phyloP scores from a whole-genome alignment of 345 rosid genomes.

The Isatis tinctoria region DNA sequence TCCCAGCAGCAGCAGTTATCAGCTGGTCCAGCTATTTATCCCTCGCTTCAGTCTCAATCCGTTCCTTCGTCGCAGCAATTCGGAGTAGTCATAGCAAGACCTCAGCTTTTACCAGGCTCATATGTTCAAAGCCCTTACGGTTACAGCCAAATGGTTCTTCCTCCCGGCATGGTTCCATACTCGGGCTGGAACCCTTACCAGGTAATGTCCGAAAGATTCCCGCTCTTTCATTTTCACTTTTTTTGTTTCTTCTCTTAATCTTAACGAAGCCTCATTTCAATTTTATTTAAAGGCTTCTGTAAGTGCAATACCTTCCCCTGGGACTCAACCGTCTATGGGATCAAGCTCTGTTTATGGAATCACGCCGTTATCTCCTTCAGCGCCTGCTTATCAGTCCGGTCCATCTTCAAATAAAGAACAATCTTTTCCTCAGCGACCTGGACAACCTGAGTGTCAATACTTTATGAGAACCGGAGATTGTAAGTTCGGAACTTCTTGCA shows the following conservation, averaged over 20 bases:
- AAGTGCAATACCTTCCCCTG: constrained; percentile 53
- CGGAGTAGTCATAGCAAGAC: constrained; percentile 65
- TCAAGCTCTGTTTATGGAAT: constrained; percentile 59
- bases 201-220: constrained; percentile 44
- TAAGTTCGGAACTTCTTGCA: constrained; percentile 80
- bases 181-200: constrained; percentile 67
- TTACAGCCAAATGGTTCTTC: constrained; percentile 50
- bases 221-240: background rate
- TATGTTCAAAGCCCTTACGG: constrained; percentile 72
- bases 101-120: constrained; percentile 65
- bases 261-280: background rate
- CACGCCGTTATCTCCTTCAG: constrained; percentile 57
- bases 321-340: constrained; percentile 52
- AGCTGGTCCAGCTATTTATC: constrained; percentile 51
- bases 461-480: constrained; percentile 88
- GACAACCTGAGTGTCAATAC: constrained; percentile 83
- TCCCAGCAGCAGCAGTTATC: constrained; percentile 31
- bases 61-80: constrained; percentile 66
- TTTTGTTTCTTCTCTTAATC: background rate
- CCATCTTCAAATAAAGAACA: constrained; percentile 59
- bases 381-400: constrained; percentile 49
- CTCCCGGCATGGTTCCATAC: constrained; percentile 69
- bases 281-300: constrained; percentile 50
- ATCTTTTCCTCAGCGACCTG: constrained; percentile 78
- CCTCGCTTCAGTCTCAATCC: constrained; percentile 53